These are phyloP conservation scores for Populus hybrid DNA, from an alignment of 441 rosid genomes.

Conservation along the genomic window DNA sequence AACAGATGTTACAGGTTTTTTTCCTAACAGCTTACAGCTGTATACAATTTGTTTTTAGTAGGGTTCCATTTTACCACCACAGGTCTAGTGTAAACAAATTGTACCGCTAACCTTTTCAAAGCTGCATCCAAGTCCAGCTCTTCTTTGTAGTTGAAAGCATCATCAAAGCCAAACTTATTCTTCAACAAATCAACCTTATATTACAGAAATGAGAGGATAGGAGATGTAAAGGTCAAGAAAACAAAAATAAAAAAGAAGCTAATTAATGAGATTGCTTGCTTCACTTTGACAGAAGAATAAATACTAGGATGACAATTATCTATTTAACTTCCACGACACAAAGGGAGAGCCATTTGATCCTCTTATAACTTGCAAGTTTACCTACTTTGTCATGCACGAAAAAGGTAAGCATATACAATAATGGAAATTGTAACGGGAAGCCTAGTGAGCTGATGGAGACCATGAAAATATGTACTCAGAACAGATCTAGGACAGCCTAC, in stretches of 20 bases:
- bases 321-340: background rate
- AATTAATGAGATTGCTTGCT: background rate
- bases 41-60: background rate
- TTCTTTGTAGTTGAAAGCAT: constrained; percentile 18
- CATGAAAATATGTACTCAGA: background rate
- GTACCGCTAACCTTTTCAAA: constrained; percentile 51
- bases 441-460: background rate
- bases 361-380: background rate
- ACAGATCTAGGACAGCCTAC: background rate
- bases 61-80: background rate
- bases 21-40: background rate
- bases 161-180: constrained; percentile 58
- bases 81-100: background rate
- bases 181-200: constrained; percentile 62
- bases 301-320: background rate
- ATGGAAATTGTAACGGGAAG: background rate
- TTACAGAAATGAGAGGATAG: background rate
- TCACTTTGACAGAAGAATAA: background rate
- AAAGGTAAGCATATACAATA: background rate
- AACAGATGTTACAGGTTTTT: background rate
- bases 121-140: constrained; percentile 62
- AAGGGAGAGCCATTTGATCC: background rate
- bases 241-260: no score
- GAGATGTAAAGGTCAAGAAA: background rate
- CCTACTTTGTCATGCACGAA: background rate